These are phyloP conservation scores for Solanum clarkiae DNA, from an alignment of 257 asterid species.

Conservation along the genomic window DNA sequence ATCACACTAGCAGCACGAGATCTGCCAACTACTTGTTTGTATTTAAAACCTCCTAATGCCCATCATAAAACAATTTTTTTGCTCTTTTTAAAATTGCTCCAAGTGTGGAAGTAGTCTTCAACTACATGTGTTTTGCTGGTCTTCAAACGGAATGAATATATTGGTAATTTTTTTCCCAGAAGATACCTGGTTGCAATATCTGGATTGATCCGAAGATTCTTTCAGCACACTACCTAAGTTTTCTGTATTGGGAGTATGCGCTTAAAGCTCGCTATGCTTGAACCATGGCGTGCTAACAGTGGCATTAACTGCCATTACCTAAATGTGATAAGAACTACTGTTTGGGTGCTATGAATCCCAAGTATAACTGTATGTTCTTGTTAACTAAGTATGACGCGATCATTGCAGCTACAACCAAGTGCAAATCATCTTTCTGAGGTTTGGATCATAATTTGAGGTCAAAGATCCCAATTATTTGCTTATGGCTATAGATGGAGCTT, in stretches of 20 bases:
- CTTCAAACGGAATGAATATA: not conserved
- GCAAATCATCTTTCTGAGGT: not conserved
- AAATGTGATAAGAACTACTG: not conserved
- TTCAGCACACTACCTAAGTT: not conserved
- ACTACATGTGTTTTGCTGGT: not conserved
- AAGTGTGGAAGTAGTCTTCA: not conserved
- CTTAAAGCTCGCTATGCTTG: not conserved
- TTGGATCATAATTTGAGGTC: not conserved
- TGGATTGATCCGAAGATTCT: too few species aligned
- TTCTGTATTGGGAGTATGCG: not conserved
- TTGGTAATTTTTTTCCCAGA: not conserved
- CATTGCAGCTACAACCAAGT: not conserved
- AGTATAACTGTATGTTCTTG: not conserved
- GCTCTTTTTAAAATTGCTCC: not conserved
- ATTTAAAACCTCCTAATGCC: not conserved
- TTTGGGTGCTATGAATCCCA: not conserved
- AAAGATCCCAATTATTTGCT: not conserved
- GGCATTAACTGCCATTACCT: not conserved
- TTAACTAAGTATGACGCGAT: not conserved
- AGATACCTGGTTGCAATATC: not conserved
- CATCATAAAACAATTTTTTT: not conserved
- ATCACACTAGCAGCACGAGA: not conserved
- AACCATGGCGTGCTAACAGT: not conserved
- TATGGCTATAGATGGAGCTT: not conserved
- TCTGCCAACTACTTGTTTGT: not conserved